A percentile compares a stretch with the other conserved stretches of the same genome.
Evolutionary conservation across 2,329 filamentous ascomycete species (phyloP).

Genomic region (Meredithiella fracta): DNA sequence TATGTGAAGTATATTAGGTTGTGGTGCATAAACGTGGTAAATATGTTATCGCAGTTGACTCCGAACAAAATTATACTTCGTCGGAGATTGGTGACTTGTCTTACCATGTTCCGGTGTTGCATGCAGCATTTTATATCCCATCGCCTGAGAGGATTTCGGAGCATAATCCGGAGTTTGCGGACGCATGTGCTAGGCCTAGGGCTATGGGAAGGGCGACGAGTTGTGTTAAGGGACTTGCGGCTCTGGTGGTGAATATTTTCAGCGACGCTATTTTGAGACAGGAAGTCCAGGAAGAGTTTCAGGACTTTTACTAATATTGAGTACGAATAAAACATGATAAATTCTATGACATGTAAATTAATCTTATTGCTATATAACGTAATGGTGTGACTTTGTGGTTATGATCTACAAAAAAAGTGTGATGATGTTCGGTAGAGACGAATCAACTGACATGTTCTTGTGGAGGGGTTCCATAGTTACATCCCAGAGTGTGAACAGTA

Average conservation of each 20-base stretch:
- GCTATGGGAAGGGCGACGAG: constrained; percentile 26
- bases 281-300: neutral
- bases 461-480: too few relatives aligned
- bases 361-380: too few relatives aligned
- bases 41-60: too few relatives aligned
- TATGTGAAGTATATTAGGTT: neutral
- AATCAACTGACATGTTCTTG: too few relatives aligned
- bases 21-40: neutral
- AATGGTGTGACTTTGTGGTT: too few relatives aligned
- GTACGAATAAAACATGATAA: neutral
- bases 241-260: constrained; percentile 16
- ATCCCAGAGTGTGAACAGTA: too few relatives aligned
- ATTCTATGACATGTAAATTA: neutral
- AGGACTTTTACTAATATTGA: neutral
- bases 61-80: neutral
- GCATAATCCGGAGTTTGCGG: constrained; percentile 16
- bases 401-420: neutral
- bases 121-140: constrained; percentile 31
- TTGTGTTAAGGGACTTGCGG: constrained; percentile 30
- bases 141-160: constrained; percentile 6
- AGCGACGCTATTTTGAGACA: neutral
- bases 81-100: constrained; percentile 24
- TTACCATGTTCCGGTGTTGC: constrained; percentile 30
- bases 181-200: constrained; percentile 26
- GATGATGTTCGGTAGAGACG: too few relatives aligned